Percentiles rank a stretch among this genome's conserved stretches.
Conservation (phyloP, 345 rosid species). For the Salix purpurea region DNA sequence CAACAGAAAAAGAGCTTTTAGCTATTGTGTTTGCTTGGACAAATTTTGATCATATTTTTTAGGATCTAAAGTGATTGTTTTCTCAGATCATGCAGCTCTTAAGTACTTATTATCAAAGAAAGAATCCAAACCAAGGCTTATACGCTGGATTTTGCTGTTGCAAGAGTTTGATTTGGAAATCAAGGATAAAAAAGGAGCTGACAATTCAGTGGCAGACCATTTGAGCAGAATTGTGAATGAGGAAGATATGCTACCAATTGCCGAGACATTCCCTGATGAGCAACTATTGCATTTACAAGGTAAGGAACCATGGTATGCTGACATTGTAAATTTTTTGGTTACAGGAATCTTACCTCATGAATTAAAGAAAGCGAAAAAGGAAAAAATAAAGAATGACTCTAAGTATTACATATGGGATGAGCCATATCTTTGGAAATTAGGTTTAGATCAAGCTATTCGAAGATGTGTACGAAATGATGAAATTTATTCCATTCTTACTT, state of each 20-base stretch:
- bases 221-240: background rate
- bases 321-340: background rate
- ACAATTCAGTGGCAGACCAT: background rate
- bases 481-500: background rate
- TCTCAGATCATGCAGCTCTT: background rate
- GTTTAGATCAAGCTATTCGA: background rate
- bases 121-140: background rate
- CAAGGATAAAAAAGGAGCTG: background rate
- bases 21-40: background rate
- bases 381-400: background rate
- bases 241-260: background rate
- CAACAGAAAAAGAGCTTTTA: background rate
- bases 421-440: background rate
- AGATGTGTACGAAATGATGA: background rate
- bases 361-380: accelerated
- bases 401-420: background rate
- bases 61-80: background rate
- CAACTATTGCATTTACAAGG: background rate
- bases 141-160: background rate
- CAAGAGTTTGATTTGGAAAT: background rate
- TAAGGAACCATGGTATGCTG: background rate
- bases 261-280: background rate
- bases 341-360: background rate
- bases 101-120: background rate
- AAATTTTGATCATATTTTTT: background rate